Conservation (phyloP, 768 basidiomycete species). For the Mrakia hoshinonis region DNA sequence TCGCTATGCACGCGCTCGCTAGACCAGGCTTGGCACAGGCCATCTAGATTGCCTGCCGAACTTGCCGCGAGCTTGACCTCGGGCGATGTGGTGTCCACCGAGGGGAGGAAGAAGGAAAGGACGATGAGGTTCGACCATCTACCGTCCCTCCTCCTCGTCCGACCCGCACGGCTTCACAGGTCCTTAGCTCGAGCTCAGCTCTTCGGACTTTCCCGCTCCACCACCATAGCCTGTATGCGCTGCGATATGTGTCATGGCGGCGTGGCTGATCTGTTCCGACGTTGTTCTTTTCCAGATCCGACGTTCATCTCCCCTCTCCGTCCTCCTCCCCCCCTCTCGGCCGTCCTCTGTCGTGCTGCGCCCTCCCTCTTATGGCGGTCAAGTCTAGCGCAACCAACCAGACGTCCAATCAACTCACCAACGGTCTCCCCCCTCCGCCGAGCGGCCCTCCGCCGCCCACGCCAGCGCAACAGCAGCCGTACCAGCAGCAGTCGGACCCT, state of each 20-base stretch:
- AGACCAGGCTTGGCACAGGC: no score
- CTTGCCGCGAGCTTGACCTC: no score
- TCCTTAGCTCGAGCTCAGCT: neutral
- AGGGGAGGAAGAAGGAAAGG: neutral
- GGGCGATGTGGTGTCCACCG: no score
- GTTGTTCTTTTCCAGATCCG: conserved; percentile 7
- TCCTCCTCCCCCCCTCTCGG: neutral
- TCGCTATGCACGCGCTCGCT: no score
- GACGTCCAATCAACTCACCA: neutral
- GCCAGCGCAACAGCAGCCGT: conserved; percentile 8
- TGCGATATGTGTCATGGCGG: neutral
- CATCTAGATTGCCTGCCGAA: no score
- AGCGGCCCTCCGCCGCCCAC: neutral
- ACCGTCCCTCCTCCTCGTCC: neutral
- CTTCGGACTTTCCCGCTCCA: neutral
- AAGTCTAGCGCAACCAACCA: neutral
- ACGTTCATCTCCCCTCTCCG: conserved; percentile 5
- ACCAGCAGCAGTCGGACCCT: conserved; percentile 21
- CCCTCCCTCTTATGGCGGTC: conserved; percentile 16
- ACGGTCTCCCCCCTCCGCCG: conserved; percentile 7
- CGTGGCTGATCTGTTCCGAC: neutral
- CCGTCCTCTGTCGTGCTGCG: neutral
- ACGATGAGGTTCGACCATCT: conserved; percentile 11
- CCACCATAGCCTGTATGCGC: neutral
- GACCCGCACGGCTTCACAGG: neutral